Evolutionary conservation across 495 filamentous ascomycete genomes (phyloP).

Genomic region (Pyrenula aspistea): DNA sequence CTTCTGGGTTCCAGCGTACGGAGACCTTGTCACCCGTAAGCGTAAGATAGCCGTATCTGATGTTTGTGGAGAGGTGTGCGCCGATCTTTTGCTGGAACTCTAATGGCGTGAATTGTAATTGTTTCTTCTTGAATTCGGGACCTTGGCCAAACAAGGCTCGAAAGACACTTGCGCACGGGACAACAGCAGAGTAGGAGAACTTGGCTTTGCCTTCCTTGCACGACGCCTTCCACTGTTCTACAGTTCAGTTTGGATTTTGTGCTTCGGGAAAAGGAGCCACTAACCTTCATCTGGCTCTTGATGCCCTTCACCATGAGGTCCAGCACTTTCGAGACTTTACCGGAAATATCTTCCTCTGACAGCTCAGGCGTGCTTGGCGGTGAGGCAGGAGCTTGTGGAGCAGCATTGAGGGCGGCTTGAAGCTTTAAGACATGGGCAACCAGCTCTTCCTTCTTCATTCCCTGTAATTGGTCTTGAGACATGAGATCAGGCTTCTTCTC

Average conservation of each 20-base stretch:
- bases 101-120: background rate
- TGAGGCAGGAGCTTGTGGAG: background rate
- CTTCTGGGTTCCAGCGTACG: constrained; percentile 5
- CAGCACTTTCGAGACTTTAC: background rate
- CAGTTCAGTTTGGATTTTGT: background rate
- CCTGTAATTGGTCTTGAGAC: background rate
- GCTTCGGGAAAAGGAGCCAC: background rate
- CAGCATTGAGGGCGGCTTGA: background rate
- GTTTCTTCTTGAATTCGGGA: background rate
- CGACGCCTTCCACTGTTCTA: background rate
- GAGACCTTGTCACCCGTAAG: constrained; percentile 1
- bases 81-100: background rate
- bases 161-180: background rate
- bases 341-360: background rate
- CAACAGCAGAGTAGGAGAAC: constrained; percentile 3
- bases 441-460: background rate
- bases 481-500: background rate
- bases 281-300: constrained; percentile 3
- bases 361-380: background rate
- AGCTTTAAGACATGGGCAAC: background rate
- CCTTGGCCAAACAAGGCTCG: background rate
- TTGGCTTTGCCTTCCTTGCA: background rate
- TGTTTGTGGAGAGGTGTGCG: background rate
- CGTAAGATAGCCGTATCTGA: background rate
- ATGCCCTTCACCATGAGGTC: constrained; percentile 2